A percentile compares a stretch with the other conserved stretches of the same genome.
phyloP scores from a whole-genome alignment of 2,329 filamentous ascomycete genomes.

The Trichophyton benhamiae region DNA sequence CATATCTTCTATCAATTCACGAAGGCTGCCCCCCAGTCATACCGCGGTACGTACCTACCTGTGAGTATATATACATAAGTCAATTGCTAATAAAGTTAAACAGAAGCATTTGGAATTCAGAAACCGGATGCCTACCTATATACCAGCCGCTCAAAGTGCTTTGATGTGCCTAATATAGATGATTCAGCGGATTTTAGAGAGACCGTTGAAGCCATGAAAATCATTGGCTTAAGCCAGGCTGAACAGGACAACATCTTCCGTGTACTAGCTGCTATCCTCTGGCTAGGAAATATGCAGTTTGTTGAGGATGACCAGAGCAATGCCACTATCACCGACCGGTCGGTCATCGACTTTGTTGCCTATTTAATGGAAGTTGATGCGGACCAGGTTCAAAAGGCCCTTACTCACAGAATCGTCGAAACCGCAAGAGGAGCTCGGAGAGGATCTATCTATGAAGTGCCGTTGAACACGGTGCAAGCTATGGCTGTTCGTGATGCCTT shows the following conservation, averaged over 20 bases:
- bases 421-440: constrained; percentile 53
- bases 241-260: constrained; percentile 97
- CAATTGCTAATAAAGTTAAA: constrained; percentile 8
- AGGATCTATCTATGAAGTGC: constrained; percentile 59
- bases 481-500: constrained; percentile 77
- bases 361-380: constrained; percentile 84
- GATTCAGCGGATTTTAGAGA: constrained; percentile 80
- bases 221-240: constrained; percentile 74
- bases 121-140: constrained; percentile 87
- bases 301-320: constrained; percentile 80
- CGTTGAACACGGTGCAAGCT: constrained; percentile 78
- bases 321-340: constrained; percentile 73
- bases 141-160: constrained; percentile 86
- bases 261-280: constrained; percentile 80
- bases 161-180: constrained; percentile 87
- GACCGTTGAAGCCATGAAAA: constrained; percentile 83
- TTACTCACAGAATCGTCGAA: constrained; percentile 78
- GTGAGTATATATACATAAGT: too few species aligned
- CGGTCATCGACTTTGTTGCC: constrained; percentile 85
- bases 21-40: constrained; percentile 78
- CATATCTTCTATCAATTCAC: constrained; percentile 99
- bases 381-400: constrained; percentile 66
- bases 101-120: constrained; percentile 76
- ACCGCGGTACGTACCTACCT: constrained; percentile 43
- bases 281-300: constrained; percentile 91